Evolutionary conservation across 1,139 yeast species (phyloP), one percentile per base, ranked within the genome.

Genomic region (Saccharomyces hybrid): DNA sequence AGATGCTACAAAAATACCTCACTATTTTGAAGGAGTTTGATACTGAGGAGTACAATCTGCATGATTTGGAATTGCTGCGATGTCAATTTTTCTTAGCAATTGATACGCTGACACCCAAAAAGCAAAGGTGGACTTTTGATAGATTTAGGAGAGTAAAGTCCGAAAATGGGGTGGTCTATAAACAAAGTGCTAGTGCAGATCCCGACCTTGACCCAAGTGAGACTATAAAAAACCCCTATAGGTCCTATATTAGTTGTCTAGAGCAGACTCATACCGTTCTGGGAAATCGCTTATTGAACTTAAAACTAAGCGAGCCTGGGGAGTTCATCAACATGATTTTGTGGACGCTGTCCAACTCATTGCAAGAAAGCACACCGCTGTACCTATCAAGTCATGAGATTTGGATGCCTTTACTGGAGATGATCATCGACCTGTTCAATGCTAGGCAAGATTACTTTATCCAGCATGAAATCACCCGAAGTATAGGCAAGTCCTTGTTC

Each of bases 71-170:
- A 50, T 54, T 68, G 23, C 54, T 68, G 44, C 58, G 70, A 44
- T 65, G 71, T 52, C 71, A 68, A 50, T 56, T 68, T 34, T 67
- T 67, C 50, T 25, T 65, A 20, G 63, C 61, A 9, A 50, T 63
- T 2, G 71, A 67, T 52, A 48, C 59, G 1, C 32, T 66, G 13
- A 51, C 55, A 25, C 52, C 56, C n/a, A 51, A 52, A 38, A 52
- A 50, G 6, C 52, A 34, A 57, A 32, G 57, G 55, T 20, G 54
- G 55, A 20, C 32, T 50, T 50, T 51, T 49, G 16, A 28, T 50
- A 28, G 53, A 32, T 26, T 50, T 8, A 16, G 42, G 13, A 38
- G 44, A 49, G 31, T 49, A 38, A 38, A 46, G 25, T 20, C 54
- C 52, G 32, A 49, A 28, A 41, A 51, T 23, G 55, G 53, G 26